Conservation (phyloP, 2,329 filamentous ascomycete species). For the Fusarium mundagurra region DNA sequence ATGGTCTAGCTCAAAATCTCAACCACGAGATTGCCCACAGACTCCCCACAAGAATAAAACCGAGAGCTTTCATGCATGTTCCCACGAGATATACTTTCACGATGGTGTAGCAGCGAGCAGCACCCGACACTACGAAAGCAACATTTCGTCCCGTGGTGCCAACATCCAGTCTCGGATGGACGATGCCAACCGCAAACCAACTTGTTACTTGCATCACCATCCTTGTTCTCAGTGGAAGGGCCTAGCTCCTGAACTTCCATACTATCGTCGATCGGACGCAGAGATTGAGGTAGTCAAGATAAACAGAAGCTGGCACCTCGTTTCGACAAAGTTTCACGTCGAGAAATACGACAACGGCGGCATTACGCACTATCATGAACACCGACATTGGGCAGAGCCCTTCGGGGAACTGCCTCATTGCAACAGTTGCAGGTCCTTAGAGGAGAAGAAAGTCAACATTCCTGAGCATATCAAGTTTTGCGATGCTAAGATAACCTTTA, state of each 20-base stretch:
- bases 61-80: background rate
- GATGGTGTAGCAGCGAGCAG: background rate
- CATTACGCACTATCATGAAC: background rate
- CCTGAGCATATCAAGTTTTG: background rate
- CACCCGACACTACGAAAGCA: background rate
- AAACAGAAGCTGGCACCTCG: background rate
- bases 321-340: slow-evolving; percentile 6
- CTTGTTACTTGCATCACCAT: background rate
- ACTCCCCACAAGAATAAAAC: background rate
- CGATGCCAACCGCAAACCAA: no score
- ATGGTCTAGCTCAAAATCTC: background rate
- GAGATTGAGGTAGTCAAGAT: background rate
- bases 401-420: background rate
- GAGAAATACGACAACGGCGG: background rate
- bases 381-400: background rate
- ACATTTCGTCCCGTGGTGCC: no score
- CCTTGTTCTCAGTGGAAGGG: background rate
- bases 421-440: background rate
- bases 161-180: background rate
- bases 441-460: background rate
- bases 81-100: background rate
- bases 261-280: background rate
- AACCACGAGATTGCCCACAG: background rate
- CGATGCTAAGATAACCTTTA: background rate
- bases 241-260: background rate